phyloP scores from a whole-genome alignment of 148 eudicot species.

The Vaccinium darrowii region DNA sequence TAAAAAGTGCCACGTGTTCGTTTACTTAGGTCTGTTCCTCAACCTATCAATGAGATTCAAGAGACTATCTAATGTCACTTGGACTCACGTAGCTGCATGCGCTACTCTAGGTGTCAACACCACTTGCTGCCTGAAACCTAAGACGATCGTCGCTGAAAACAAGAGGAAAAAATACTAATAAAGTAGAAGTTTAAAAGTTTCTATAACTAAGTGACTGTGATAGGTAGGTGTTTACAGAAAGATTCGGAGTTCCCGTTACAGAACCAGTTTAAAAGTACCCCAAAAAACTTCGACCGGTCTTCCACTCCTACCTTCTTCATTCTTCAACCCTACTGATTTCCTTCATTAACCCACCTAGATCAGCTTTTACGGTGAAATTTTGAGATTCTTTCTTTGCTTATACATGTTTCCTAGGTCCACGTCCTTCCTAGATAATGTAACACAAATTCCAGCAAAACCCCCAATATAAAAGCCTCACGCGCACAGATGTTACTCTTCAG shows the following conservation, averaged over 20 bases:
- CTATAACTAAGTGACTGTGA: background rate
- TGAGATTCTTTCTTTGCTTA: background rate
- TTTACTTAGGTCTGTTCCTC: slow-evolving; percentile 1
- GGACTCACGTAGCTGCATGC: slow-evolving; percentile 2
- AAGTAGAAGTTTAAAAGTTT: background rate
- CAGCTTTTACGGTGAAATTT: background rate
- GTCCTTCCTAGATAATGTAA: background rate
- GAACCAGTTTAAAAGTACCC: background rate
- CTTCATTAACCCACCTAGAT: background rate
- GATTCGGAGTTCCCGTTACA: background rate
- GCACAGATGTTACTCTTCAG: background rate
- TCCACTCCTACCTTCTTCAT: background rate
- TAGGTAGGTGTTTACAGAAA: background rate
- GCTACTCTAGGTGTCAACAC: background rate
- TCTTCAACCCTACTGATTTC: background rate
- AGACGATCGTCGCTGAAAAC: background rate
- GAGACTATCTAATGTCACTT: background rate
- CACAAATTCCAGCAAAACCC: background rate
- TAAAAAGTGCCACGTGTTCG: slow-evolving; percentile 2
- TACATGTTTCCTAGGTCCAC: background rate
- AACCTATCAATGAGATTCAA: background rate
- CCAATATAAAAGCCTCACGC: background rate
- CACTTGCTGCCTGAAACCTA: background rate
- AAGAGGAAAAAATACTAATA: background rate
- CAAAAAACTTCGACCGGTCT: background rate